A percentile compares a stretch with the other conserved stretches of the same genome.
Evolutionary conservation across 2,329 filamentous ascomycete species (phyloP).

Genomic region (Cordyceps sp.): DNA sequence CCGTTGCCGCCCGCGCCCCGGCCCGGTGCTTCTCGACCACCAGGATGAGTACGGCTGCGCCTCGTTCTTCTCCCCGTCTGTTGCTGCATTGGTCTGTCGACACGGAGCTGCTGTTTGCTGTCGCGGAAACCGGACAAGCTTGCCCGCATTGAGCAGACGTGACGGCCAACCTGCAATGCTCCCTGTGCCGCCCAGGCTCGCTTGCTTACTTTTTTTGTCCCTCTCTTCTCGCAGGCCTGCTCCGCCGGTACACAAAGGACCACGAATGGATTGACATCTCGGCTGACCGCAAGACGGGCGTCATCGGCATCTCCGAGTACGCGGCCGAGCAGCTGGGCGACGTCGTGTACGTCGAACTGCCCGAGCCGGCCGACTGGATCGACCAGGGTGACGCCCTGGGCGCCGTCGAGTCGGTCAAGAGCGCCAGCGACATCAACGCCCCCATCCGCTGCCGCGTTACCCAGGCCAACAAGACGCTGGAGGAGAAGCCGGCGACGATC

Average conservation of each 20-base stretch:
- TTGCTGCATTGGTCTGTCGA: background rate
- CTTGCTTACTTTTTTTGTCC: too few relatives aligned
- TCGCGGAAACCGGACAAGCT: too few relatives aligned
- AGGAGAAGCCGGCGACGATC: constrained; percentile 74
- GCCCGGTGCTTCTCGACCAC: constrained; percentile 22
- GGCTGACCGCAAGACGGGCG: constrained; percentile 66
- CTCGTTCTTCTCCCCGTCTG: background rate
- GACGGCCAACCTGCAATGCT: too few relatives aligned
- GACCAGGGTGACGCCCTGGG: constrained; percentile 70
- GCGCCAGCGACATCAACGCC: constrained; percentile 90
- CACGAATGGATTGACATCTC: constrained; percentile 96
- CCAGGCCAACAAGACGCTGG: constrained; percentile 56
- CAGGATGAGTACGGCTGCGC: constrained; percentile 15
- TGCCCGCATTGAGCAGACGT: too few relatives aligned
- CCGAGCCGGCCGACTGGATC: constrained; percentile 48
- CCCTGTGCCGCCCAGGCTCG: too few relatives aligned
- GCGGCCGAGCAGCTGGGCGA: constrained; percentile 86
- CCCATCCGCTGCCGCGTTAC: constrained; percentile 66
- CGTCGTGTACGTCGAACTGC: constrained; percentile 94
- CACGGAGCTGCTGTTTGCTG: too few relatives aligned
- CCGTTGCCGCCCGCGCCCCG: constrained; percentile 22
- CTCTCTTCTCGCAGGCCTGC: background rate
- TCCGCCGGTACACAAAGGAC: constrained; percentile 83
- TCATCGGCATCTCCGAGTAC: constrained; percentile 75
- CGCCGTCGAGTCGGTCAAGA: constrained; percentile 96